Evolutionary conservation across 2,329 filamentous ascomycete species (phyloP), one percentile per base, ranked within the genome.

Genomic region (Huntiella omanensis): DNA sequence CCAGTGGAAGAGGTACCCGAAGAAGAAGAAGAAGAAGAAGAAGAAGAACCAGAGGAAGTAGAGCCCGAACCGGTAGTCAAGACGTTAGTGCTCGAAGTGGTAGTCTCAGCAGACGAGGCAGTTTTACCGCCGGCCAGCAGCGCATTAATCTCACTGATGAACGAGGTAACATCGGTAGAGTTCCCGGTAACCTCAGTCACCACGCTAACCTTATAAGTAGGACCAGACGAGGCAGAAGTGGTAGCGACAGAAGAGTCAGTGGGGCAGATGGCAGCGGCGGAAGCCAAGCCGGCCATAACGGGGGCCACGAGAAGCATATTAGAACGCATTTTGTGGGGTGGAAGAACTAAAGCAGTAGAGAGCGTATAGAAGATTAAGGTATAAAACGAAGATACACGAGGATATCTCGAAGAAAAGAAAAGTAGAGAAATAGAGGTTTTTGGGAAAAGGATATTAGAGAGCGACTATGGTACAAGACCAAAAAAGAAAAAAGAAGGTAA

Each of bases 301-400:
- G 46, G 46, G 11, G 47, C 38, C 6, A 49, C 37, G 5, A 49
- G 15, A 32, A 48, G 36, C 46, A 46, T 46, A 22, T 49, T 43
- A 19, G 47, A 19, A 43, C 43, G 47, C 52, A 53, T 53, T 17
- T 22, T 33, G 40, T 16, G 40, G 8, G 28, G n/a, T n/a, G 22
- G 5, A 28, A 3, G 8, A 28, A 7, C 3, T 28, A 10, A 10
- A 28, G 22, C 7, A 10, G 22, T 28, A 28, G 22, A 28, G 22
- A 28, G 22, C 6, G 22, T 28, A 28, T 28, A 28, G 22, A 28
- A 28, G 22, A 28, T 28, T 28, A 28, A 28, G 22, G 22, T 28
- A 28, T 28, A 28, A 28, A 10, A 28, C 22, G 22, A 28, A 28
- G 22, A 28, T 6, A 16, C 2, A 28, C 22, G 8, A 28, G 6